Evolutionary conservation across 169 alveolate species (phyloP).

Genomic region (Cryptosporidium muris): DNA sequence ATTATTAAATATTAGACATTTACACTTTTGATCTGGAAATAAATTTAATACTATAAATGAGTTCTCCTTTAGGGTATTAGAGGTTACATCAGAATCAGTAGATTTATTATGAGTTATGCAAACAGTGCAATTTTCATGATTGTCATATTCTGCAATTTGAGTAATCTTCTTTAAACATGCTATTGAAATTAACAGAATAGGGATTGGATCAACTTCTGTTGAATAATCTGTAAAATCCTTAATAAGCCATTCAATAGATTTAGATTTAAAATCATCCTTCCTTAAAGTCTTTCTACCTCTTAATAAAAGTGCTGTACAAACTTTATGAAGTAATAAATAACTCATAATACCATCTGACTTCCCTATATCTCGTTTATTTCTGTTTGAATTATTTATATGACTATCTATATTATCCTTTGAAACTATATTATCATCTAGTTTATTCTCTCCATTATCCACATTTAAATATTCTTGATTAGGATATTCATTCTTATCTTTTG

Average conservation of each 20-base stretch:
- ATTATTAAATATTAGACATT: not conserved
- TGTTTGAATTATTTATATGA: not conserved
- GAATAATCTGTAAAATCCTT: constrained; percentile 31
- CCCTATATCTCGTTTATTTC: not conserved
- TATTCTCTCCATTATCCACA: too few species aligned
- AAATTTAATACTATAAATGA: not conserved
- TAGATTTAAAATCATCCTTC: constrained; percentile 15
- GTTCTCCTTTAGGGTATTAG: not conserved
- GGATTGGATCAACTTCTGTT: constrained; percentile 11
- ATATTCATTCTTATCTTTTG: not conserved
- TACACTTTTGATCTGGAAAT: not conserved
- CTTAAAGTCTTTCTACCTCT: constrained; percentile 66
- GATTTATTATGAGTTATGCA: not conserved
- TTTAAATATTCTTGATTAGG: too few species aligned
- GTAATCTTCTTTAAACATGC: constrained; percentile 15
- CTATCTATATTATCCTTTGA: not conserved
- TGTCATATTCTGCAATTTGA: not conserved
- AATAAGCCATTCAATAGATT: constrained; percentile 4
- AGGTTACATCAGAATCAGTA: not conserved
- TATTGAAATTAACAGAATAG: constrained; percentile 3
- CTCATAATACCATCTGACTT: not conserved
- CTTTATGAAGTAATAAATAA: constrained; percentile 20
- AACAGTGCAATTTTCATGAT: not conserved
- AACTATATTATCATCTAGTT: not conserved
- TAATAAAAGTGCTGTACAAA: not conserved